Base-by-base conservation (phyloP, 2,329 filamentous ascomycete genomes). In the Pseudopithomyces maydicus region DNA sequence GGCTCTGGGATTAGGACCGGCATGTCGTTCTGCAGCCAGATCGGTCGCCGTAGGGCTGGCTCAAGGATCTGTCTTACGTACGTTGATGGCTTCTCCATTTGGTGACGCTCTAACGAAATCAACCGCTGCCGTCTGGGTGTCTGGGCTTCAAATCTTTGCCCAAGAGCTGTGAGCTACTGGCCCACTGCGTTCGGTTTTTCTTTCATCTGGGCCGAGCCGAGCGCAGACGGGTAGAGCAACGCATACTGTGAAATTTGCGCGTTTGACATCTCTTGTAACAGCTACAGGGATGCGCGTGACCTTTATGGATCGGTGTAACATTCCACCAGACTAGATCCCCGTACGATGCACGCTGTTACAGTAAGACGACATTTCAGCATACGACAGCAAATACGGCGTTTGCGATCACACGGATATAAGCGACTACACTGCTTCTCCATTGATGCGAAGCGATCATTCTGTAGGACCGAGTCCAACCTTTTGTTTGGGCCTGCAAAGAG, bases 21-120 rank as follows among this genome's bases (percentile, higher is more conserved):
- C 19, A 38, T 35, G 29, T 29, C 29, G 33, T 20, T 38, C 19
- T 48, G 33, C 46, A 48, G 33, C 46, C 20, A 26, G 20, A 22
- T 48, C 46, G 46, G 46, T 48, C 46, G 46, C 46, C 47, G 47
- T 50, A 50, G 47, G 47, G 47, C 47, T 50, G 35, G 29, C 47
- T 22, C 35, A 32, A 41, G 17, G 22, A 36, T 38, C 19, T 36
- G 35, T 15, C 47, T 36, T 47, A 35, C n/a, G 44, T 19, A 50
- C n/a, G 3, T 39, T 10, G 15, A 8, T 50, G 15, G 15, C 11
- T 35, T 14, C 22, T 41, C 15, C 19, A 41, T 23, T 6, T 15
- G 22, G 35, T 22, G 35, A 22, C 39, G 47, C 26, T 20, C 33
- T 22, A 20, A 41, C 23, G 7, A 4, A 6, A 39, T 5, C 22